phyloP scores from a whole-genome alignment of 768 basidiomycete genomes.

The Naematelia aurantialba region DNA sequence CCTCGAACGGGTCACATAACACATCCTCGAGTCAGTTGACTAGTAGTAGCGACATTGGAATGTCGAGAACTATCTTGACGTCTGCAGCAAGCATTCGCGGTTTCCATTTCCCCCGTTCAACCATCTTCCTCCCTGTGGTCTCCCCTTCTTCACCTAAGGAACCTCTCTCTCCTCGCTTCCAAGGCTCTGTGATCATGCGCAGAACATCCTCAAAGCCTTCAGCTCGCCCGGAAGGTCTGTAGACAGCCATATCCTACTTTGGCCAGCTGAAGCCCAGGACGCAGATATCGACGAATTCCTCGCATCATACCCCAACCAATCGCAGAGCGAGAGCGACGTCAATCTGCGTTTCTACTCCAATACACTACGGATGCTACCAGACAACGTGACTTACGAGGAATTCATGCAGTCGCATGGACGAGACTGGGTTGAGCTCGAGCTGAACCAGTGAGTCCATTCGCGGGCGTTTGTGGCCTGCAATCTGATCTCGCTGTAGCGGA shows the following conservation, averaged over 20 bases:
- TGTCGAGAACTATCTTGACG: no score
- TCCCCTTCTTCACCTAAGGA: no score
- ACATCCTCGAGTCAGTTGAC: no score
- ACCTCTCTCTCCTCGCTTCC: no score
- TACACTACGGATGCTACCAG: conserved; percentile 21
- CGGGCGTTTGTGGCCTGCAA: neutral
- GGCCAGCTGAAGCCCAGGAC: neutral
- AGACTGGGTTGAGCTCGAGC: conserved; percentile 36
- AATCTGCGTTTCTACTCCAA: conserved; percentile 38
- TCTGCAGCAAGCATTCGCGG: no score
- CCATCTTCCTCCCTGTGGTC: no score
- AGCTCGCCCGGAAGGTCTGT: conserved; percentile 1
- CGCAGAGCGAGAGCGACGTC: neutral
- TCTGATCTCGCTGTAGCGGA: neutral
- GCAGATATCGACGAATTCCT: conserved; percentile 34
- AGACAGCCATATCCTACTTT: neutral
- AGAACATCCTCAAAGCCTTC: no score
- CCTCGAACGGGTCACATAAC: no score
- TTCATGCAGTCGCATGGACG: conserved; percentile 22
- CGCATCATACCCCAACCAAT: conserved; percentile 19
- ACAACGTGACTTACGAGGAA: conserved; percentile 26
- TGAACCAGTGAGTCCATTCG: conserved; percentile 33
- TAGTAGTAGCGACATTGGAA: no score
- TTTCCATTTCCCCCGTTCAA: no score
- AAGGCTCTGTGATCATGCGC: no score